Percentiles rank a stretch among this genome's conserved stretches.
phyloP scores from a whole-genome alignment of 2,329 filamentous ascomycete species.

The Monilinia aucupariae region DNA sequence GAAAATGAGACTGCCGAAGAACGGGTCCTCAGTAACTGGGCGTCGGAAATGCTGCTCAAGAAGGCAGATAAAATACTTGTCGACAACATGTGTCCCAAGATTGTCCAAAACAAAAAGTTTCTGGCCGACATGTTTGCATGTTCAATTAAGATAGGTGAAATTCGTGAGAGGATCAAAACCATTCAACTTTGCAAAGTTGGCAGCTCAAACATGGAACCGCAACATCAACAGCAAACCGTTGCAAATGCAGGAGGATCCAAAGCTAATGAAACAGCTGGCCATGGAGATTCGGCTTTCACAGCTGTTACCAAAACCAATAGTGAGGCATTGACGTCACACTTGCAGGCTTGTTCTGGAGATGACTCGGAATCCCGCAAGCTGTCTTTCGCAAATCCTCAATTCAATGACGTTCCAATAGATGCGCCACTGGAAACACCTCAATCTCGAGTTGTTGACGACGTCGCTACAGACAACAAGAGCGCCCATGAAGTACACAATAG shows the following conservation, averaged over 20 bases:
- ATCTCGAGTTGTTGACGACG: no score
- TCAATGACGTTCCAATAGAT: background rate
- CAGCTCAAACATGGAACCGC: background rate
- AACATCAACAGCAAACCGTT: background rate
- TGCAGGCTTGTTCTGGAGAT: background rate
- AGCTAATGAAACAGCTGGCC: background rate
- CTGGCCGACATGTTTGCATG: background rate
- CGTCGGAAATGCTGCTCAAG: background rate
- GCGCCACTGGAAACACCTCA: background rate
- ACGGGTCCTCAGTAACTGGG: background rate
- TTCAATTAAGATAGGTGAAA: background rate
- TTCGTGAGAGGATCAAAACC: background rate
- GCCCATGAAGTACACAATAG: background rate
- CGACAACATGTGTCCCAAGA: background rate
- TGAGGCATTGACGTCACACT: background rate
- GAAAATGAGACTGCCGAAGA: background rate
- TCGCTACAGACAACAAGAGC: background rate
- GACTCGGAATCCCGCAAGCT: no score
- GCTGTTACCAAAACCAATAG: background rate
- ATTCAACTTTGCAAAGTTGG: background rate
- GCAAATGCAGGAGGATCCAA: background rate
- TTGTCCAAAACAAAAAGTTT: background rate
- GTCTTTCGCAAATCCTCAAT: rapidly evolving
- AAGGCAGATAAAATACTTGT: background rate
- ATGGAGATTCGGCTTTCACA: background rate